These are phyloP conservation scores for Steccherinum ochraceum DNA, from an alignment of 768 basidiomycete genomes.

Conservation along the genomic window DNA sequence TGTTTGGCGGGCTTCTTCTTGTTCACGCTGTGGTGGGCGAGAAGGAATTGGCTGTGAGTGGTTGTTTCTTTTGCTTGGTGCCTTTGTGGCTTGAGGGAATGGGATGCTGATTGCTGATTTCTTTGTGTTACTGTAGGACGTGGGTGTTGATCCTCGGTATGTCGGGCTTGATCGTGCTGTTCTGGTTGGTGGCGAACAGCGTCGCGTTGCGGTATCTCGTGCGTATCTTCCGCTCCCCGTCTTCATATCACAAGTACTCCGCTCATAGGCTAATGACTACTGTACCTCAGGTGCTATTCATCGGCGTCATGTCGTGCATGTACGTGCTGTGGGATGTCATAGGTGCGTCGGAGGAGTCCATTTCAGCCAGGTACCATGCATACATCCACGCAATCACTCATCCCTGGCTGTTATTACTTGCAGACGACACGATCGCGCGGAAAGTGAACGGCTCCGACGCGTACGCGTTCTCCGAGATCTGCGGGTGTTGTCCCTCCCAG, in stretches of 20 bases:
- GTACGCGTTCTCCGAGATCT: slow-evolving; percentile 75
- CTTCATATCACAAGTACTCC: not conserved
- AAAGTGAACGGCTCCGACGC: slow-evolving; percentile 89
- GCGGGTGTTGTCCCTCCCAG: slow-evolving; percentile 81
- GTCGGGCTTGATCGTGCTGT: slow-evolving; percentile 70
- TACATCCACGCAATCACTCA: not conserved
- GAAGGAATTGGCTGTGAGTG: slow-evolving; percentile 64
- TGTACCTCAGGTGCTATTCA: slow-evolving; percentile 64
- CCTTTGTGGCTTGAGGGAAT: not conserved
- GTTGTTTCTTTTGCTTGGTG: not conserved
- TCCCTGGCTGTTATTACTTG: not conserved
- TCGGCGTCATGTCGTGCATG: slow-evolving; percentile 84
- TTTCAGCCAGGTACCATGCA: too few relatives aligned
- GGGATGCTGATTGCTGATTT: not conserved
- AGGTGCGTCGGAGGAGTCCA: slow-evolving; percentile 38
- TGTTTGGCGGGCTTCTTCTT: slow-evolving; percentile 82
- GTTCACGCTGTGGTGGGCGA: slow-evolving; percentile 85
- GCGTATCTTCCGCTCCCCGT: not conserved
- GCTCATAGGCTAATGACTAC: too few relatives aligned
- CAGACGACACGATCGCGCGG: slow-evolving; percentile 79
- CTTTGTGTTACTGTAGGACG: slow-evolving; percentile 38
- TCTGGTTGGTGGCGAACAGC: slow-evolving; percentile 78
- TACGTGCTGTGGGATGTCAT: slow-evolving; percentile 88
- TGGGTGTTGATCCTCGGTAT: slow-evolving; percentile 77
- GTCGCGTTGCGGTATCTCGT: slow-evolving; percentile 76